Evolutionary conservation across 805 yeast genomes (phyloP), one percentile per base, ranked within the genome.

Genomic region (Grigorovia transvaalensis): DNA sequence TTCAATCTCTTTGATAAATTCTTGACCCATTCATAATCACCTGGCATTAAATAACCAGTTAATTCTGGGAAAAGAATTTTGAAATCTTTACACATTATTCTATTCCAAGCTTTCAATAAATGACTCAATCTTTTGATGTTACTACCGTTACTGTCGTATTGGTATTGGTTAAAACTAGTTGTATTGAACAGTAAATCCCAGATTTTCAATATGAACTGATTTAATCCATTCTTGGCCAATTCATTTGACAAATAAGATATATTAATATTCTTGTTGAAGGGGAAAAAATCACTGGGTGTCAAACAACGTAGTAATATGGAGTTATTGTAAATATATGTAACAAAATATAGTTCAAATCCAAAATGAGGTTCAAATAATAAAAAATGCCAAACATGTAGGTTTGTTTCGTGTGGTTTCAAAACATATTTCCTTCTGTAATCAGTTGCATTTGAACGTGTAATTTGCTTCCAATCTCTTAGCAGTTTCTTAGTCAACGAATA

Each of bases 331-430:
- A 65, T 56, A 44, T 52, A 63, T 1, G 64, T 49, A 41, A 63
- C 46, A 17, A 62, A 46, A 50, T 62, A 66, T 8, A 65, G 35
- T 48, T 66, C 68, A 35, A 50, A 27, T 4, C 29, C 51, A 1
- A 54, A 51, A 3, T 19, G 18, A 11, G 62, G 62, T 20, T 61
- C 61, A 18, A 46, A 48, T 5, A 66, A 20, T 1, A 65, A 62
- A 30, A 66, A 49, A 54, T 66, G 66, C 71, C 71, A 67, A 7
- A 66, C 50, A 46, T 60, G 64, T n/a, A 63, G 44, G 50, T 67
- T 63, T 2, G 66, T 57, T 42, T 67, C 71, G 48, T 66, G 68
- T 29, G 71, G 71, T 48, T 57, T 60, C 29, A 66, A 48, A 51
- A 57, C 51, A 48, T 50, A 66, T 17, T 53, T 40, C 9, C 44